Evolutionary conservation across 352 stramenopile species (phyloP).

Genomic region (Phytophthora citrophthora): DNA sequence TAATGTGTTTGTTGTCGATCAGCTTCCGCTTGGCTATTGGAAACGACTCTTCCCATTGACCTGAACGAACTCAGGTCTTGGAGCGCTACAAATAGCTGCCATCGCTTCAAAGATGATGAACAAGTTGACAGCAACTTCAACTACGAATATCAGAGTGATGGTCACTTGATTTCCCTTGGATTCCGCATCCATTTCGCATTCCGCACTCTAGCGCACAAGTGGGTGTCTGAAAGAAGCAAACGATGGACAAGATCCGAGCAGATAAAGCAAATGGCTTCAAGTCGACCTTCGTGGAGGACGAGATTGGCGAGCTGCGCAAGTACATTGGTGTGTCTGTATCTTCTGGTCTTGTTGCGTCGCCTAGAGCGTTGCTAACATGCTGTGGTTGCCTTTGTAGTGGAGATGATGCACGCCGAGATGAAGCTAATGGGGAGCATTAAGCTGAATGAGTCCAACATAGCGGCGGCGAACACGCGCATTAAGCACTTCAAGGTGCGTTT

Average conservation of each 20-base stretch:
- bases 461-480: conserved; percentile 47
- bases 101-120: no score
- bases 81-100: conserved; percentile 16
- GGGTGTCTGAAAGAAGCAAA: neutral
- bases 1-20: conserved; percentile 11
- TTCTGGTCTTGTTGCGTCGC: neutral
- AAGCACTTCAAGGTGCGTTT: conserved; percentile 59
- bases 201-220: conserved; percentile 20
- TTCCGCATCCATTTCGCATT: conserved; percentile 30
- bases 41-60: conserved; percentile 24
- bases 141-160: conserved; percentile 38
- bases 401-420: conserved; percentile 84
- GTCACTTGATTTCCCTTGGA: conserved; percentile 35
- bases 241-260: conserved; percentile 15
- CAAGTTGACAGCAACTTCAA: conserved; percentile 26
- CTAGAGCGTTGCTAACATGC: neutral
- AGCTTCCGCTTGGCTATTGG: neutral
- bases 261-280: conserved; percentile 4
- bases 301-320: conserved; percentile 70
- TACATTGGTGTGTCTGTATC: conserved; percentile 56
- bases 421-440: conserved; percentile 74
- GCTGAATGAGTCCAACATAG: conserved; percentile 63
- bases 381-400: conserved; percentile 45
- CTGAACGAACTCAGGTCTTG: neutral
- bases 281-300: conserved; percentile 27